Base-by-base conservation (phyloP, 129 eudicot species). In the carrot (Daucus carota) region DNA sequence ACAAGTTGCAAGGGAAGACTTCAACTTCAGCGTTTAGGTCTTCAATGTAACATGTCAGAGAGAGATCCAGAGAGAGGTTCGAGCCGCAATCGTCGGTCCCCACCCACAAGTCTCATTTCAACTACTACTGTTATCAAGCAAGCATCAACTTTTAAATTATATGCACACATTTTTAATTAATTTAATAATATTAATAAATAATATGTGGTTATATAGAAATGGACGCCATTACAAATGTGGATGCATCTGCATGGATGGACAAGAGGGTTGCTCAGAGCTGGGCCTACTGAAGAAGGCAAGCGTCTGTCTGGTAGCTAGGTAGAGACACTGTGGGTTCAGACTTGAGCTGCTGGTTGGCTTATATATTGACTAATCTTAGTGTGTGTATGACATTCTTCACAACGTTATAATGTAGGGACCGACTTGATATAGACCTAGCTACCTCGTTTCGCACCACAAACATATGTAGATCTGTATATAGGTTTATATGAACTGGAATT, bases 11-110 rank as follows among this genome's bases (percentile, higher is more conserved):
- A 29, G 70, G 43, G 43, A 63, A 86, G 93, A 92, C 83, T 87
- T 92, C 92, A 92, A 92, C 87, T 92, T 92, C 97, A 90, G 90
- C 96, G 93, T 84, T 92, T 83, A 84, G 87, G 92, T 89, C 92
- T 92, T 92, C 78, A 62, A 89, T 85, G 82, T 76, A 78, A 80
- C 85, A 77, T 75, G 81, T 70, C 73, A 82, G 73, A 40, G 70
- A 29, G 72, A 31, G 72, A 57, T 54, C 69, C 17, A 45, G 59
- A 33, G 69, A 62, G 84, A 47, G 78, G 75, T 44, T 73, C 73
- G 59, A 72, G 86, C 80, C 82, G 85, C 77, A 86, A 70, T 75
- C 70, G 24, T 52, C 79, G 87, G 85, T 81, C 83, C 81, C 77
- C 72, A 22, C 29, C 28, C 3, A 26, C 10, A 46, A 14, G 43